Base-by-base conservation (phyloP, 2,329 filamentous ascomycete genomes). In the Fusarium nodosum region DNA sequence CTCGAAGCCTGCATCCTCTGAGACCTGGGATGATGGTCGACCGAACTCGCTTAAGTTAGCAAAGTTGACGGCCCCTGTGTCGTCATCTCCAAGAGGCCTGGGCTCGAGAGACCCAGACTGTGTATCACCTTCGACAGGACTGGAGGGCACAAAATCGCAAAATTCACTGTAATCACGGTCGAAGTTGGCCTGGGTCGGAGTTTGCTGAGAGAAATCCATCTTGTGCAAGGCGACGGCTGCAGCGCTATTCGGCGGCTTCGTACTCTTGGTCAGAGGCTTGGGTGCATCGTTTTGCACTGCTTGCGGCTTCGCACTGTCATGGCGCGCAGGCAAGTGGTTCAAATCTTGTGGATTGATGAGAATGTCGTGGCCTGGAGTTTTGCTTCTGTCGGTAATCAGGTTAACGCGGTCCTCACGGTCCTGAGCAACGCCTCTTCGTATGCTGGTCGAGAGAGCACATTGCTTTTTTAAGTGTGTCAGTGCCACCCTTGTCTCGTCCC, bases 121-220 rank as follows among this genome's bases (percentile, higher is more conserved):
- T 2, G 74, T 75, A 36, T 71, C 68, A 41, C 57, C 71, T 20
- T 70, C 68, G 38, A 64, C 50, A 18, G 75, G 73, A 50, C 76
- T 80, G 57, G 64, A 78, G 34, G 62, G 77, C 12, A 75, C 50
- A 30, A 76, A 51, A 13, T 75, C 66, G 61, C 68, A 78, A 64
- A 76, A 84, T 80, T 68, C 81, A 77, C 83, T 82, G 69, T 89
- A 89, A 76, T 87, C 87, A 38, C 86, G 83, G 47, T 81, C 85
- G 45, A 84, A 82, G 68, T 89, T 89, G 60, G 82, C 79, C 75
- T 89, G 87, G 2, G 87, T 89, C 2, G 84, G 84, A 12, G 86
- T 86, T 58, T 84, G 81, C 41, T 85, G 82, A 13, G 84, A 86
- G n/a, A 76, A 78, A 33, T 84, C 80, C 79, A 82, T 85, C 53